Conservation (phyloP, 441 rosid genomes). For the Bruguiera hainesii region DNA sequence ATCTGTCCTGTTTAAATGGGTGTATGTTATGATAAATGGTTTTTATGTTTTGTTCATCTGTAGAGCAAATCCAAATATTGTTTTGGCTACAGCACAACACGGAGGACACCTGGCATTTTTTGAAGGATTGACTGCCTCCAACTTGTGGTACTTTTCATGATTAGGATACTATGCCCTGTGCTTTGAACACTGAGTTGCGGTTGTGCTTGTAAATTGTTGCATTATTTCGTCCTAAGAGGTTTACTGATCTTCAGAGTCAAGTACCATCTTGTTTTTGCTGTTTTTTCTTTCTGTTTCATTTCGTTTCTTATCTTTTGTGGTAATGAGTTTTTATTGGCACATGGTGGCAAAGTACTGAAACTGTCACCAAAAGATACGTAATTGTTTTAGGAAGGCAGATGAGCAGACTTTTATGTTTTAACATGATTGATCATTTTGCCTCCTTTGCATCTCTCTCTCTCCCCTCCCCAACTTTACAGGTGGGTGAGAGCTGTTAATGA, state of each 20-base stretch:
- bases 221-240: neutral
- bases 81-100: conserved; percentile 63
- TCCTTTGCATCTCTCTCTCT: neutral
- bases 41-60: conserved; percentile 11
- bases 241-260: no score
- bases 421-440: neutral
- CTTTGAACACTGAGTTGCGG: neutral
- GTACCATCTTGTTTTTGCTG: no score
- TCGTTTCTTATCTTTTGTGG: no score
- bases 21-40: neutral
- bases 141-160: conserved; percentile 48
- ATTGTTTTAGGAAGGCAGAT: neutral
- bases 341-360: neutral
- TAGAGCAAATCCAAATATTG: conserved; percentile 73
- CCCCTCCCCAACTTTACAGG: conserved; percentile 37
- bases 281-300: no score
- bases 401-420: neutral
- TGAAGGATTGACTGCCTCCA: conserved; percentile 64
- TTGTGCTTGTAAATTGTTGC: conserved; percentile 2
- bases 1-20: neutral
- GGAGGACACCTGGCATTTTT: conserved; percentile 92
- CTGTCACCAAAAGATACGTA: neutral
- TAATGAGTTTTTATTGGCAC: neutral
- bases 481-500: conserved; percentile 83
- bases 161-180: neutral